Percentiles rank a stretch among this genome's conserved stretches.
Evolutionary conservation across 1,284 basidiomycete species (phyloP).

Genomic region (Anthracocystis walkeri): DNA sequence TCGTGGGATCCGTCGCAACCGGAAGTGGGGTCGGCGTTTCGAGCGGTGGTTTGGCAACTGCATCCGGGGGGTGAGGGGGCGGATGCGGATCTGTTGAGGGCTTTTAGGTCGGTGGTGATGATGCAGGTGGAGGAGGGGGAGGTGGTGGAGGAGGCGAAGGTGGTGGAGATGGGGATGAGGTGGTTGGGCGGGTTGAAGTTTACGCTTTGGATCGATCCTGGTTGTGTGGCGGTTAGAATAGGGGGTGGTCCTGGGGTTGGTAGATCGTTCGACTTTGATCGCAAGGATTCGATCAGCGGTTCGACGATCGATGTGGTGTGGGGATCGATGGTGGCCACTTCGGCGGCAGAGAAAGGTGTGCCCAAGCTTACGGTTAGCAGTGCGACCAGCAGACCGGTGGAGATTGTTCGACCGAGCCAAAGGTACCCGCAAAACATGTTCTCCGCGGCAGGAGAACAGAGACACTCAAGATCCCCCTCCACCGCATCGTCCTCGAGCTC

Average conservation of each 20-base stretch:
- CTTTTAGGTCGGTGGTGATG: constrained; percentile 36
- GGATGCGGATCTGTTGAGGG: constrained; percentile 39
- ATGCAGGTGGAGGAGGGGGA: constrained; percentile 32
- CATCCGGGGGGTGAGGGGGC: constrained; percentile 54
- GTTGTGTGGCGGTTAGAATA: constrained; percentile 60
- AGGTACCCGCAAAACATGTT: constrained; percentile 28
- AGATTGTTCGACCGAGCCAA: constrained; percentile 20
- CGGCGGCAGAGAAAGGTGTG: constrained; percentile 1
- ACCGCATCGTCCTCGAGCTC: constrained; percentile 29
- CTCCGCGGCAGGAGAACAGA: constrained; percentile 3
- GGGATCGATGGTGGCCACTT: constrained; percentile 38
- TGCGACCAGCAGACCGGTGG: constrained; percentile 28
- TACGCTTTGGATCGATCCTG: constrained; percentile 63
- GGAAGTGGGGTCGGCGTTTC: constrained; percentile 46
- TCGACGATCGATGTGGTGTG: constrained; percentile 42
- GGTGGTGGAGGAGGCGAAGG: constrained; percentile 19
- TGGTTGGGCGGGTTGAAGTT: constrained; percentile 38
- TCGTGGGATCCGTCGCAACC: constrained; percentile 39
- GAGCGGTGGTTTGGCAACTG: constrained; percentile 54
- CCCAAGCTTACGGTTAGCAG: constrained; percentile 41
- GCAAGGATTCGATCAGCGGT: constrained; percentile 8
- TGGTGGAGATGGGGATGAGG: constrained; percentile 25
- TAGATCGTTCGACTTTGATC: constrained; percentile 26
- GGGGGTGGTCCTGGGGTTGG: constrained; percentile 55
- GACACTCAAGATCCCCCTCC: constrained; percentile 27